Conservation (phyloP, 495 filamentous ascomycete genomes). For the Neurospora tetrasperma region DNA sequence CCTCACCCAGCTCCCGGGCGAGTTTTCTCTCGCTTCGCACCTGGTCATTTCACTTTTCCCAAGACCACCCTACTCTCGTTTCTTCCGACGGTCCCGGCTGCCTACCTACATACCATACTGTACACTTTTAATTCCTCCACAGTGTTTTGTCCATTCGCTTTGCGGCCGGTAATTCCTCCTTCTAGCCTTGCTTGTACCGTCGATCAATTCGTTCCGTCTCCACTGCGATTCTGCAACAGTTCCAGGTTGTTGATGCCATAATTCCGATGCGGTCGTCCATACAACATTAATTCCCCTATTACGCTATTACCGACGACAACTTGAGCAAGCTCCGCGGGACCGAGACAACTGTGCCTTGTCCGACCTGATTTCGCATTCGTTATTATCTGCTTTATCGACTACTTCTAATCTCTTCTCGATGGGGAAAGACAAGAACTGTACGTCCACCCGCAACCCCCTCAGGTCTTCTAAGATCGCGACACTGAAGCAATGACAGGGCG, state of each 20-base stretch:
- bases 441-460: background rate
- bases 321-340: background rate
- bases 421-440: conserved; percentile 16
- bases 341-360: background rate
- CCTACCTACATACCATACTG: background rate
- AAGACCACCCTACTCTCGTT: conserved; percentile 14
- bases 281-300: background rate
- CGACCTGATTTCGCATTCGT: background rate
- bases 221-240: background rate
- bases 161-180: background rate
- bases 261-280: background rate
- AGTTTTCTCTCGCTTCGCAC: conserved; percentile 19
- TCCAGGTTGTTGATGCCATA: background rate
- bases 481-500: conserved; percentile 28
- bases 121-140: background rate
- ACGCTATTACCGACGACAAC: background rate
- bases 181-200: background rate
- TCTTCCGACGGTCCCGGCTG: background rate
- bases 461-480: background rate
- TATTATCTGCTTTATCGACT: background rate
- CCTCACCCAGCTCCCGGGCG: conserved; percentile 19
- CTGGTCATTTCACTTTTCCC: background rate
- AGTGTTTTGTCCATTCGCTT: background rate
- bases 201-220: background rate
- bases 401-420: conserved; percentile 2